Percentiles rank a stretch among this genome's conserved stretches.
Conservation (phyloP, 192 early-diverging fungal genomes). For the Fimicolochytrium jonesii region DNA sequence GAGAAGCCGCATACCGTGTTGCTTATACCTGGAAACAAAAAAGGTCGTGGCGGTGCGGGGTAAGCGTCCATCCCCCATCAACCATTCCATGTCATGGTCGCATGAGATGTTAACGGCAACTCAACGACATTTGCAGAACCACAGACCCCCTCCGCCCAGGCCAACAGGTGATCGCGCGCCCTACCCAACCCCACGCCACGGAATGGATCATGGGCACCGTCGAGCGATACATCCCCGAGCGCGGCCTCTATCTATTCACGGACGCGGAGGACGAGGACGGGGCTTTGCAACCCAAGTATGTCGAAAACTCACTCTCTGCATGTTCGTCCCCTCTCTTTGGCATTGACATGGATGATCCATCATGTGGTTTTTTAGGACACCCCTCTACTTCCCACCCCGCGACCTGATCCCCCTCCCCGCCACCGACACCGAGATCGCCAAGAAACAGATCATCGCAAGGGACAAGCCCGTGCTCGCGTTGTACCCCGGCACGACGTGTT, state of each 20-base stretch:
- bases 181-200: constrained; percentile 18
- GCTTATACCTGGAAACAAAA: too few relatives aligned
- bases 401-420: constrained; percentile 32
- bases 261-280: constrained; percentile 49
- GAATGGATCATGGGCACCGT: constrained; percentile 43
- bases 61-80: too few relatives aligned
- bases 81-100: too few relatives aligned
- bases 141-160: not conserved
- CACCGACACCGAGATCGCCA: constrained; percentile 11
- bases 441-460: constrained; percentile 27
- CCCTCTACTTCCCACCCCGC: constrained; percentile 19
- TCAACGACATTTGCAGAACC: too few relatives aligned
- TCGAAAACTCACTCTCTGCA: not conserved
- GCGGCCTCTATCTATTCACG: constrained; percentile 40
- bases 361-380: too few relatives aligned
- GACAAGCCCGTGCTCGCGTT: constrained; percentile 41
- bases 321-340: too few relatives aligned
- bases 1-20: too few relatives aligned
- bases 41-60: too few relatives aligned
- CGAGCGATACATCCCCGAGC: constrained; percentile 29
- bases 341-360: too few relatives aligned
- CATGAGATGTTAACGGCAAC: too few relatives aligned
- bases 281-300: constrained; percentile 28
- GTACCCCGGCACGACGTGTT: constrained; percentile 42
- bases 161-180: constrained; percentile 27